These are phyloP conservation scores for Ochetophila trinervis DNA, from an alignment of 306 rosid genomes.

Conservation along the genomic window DNA sequence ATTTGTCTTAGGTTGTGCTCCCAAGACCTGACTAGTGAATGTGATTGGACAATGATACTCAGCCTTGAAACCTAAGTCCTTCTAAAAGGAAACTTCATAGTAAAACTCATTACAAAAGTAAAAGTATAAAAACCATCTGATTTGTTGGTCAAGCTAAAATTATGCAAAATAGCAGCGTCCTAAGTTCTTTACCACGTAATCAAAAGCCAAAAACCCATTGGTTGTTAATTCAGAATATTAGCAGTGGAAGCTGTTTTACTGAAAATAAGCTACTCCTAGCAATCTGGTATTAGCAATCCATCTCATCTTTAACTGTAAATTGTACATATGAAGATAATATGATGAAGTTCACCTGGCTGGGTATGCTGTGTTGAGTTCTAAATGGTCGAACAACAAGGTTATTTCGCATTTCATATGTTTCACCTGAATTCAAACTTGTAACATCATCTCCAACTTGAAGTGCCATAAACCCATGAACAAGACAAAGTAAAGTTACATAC, in stretches of 20 bases:
- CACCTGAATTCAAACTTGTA: constrained; percentile 59
- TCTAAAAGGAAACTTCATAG: not conserved
- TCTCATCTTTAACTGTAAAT: not conserved
- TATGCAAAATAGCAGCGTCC: not conserved
- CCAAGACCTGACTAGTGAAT: not conserved
- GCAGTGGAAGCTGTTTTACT: not conserved
- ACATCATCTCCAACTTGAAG: constrained; percentile 19
- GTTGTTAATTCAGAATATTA: not conserved
- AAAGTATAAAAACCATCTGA: too few relatives aligned
- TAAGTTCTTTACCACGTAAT: not conserved
- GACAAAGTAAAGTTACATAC: constrained; percentile 42
- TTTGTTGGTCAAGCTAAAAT: not conserved
- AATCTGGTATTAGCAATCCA: not conserved
- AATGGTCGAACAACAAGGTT: constrained; percentile 95
- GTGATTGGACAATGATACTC: not conserved
- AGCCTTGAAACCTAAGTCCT: not conserved
- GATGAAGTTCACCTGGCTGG: constrained; percentile 74
- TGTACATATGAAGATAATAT: not conserved
- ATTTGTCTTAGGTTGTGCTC: not conserved
- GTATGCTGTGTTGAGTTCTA: constrained; percentile 81
- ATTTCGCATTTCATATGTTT: constrained; percentile 84
- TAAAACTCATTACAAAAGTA: not conserved
- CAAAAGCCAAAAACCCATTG: constrained; percentile 8
- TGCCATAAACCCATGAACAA: constrained; percentile 13
- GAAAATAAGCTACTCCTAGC: not conserved